Base-by-base conservation (phyloP, 2,329 filamentous ascomycete species). In the Hymenoscyphus albidus region DNA sequence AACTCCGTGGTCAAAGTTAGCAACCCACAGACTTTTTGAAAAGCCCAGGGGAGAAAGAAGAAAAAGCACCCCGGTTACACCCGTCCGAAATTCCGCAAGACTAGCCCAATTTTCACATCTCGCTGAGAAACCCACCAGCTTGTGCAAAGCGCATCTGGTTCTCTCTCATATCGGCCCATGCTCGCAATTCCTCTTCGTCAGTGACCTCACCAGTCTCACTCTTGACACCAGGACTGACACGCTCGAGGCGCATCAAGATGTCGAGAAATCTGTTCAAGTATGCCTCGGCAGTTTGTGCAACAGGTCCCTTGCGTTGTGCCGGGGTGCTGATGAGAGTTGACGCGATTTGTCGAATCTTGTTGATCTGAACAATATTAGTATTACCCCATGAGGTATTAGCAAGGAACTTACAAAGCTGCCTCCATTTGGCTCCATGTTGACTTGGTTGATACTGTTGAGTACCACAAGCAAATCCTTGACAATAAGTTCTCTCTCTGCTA, bases 311-410 rank as follows among this genome's bases (percentile, higher is more conserved):
- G 32, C 81, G 77, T 54, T 81, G 77, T 59, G 81, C 80, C 1
- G 85, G 83, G 1, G 82, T 79, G 67, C 90, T 87, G 59, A 96
- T 83, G 7, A 96, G 82, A 0, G 92, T 95, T 35, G 88, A 89
- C 1, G 92, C 92, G 48, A 96, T 89, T 73, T 91, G 89, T 10
- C 92, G 89, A 70, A 96, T 91, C 80, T 96, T 96, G 79, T 87
- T 87, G 72, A 91, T 92, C 72, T 75, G 57, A 6, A 66, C 61
- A 18, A 5, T 31, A n/a, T 68, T 44, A 70, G 62, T 27, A 55
- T 22, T 57, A 5, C 22, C 22, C 12, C 12, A 27, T 38, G 32
- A 40, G 31, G 14, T 22, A 39, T 3, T 32, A 14, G 3, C 2
- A 40, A 38, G 14, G 39, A 57, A 80, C 83, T 78, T 82, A 88